Evolutionary conservation across 208 protist species (phyloP).

Genomic region (Lotmaria passim): DNA sequence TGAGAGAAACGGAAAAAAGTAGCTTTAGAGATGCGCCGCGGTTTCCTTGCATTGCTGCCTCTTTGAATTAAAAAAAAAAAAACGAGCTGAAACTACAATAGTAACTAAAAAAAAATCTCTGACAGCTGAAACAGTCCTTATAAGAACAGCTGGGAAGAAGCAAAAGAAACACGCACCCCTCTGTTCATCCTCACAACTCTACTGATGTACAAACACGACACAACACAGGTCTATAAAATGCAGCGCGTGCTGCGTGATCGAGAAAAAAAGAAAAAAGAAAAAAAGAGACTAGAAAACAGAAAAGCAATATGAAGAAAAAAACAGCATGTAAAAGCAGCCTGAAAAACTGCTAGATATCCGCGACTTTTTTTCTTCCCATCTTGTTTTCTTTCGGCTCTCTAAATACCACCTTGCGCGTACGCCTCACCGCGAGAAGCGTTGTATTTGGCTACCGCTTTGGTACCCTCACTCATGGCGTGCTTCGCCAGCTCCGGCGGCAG

Average conservation of each 20-base stretch:
- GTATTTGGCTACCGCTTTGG: slow-evolving; percentile 98
- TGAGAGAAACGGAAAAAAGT: neutral
- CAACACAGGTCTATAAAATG: neutral
- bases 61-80: neutral
- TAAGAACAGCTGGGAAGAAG: no score
- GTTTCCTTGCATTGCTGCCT: neutral
- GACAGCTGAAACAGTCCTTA: no score
- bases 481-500: slow-evolving; percentile 98
- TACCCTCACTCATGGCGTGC: slow-evolving; percentile 99
- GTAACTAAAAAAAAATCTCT: neutral
- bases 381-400: slow-evolving; percentile 9
- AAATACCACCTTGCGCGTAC: slow-evolving; percentile 68
- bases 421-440: slow-evolving; percentile 82
- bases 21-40: neutral
- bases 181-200: neutral
- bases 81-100: neutral
- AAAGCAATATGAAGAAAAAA: no score
- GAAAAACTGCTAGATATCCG: no score
- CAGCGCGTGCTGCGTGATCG: neutral
- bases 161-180: no score
- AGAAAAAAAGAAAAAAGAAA: neutral
- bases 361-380: neutral
- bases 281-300: neutral
- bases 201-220: neutral
- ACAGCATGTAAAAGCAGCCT: neutral